These are phyloP conservation scores for Mucor velutinosus DNA, from an alignment of 371 early-diverging fungal species.

Conservation along the genomic window DNA sequence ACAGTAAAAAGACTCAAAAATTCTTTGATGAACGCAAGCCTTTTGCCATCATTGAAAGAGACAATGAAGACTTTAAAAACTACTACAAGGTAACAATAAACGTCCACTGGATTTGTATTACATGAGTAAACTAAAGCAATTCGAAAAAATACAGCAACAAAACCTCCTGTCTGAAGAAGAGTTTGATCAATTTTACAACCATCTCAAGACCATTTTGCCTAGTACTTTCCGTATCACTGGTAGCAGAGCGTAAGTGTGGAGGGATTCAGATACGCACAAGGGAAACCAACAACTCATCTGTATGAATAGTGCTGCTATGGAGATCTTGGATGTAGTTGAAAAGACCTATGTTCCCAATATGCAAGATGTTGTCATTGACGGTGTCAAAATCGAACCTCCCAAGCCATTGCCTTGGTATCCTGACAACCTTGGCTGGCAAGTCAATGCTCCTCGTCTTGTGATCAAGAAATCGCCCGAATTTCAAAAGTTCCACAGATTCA, in stretches of 20 bases:
- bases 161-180: constrained; percentile 82
- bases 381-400: constrained; percentile 73
- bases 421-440: constrained; percentile 87
- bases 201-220: constrained; percentile 75
- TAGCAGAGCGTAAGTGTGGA: constrained; percentile 63
- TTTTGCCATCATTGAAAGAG: constrained; percentile 50
- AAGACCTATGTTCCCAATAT: constrained; percentile 59
- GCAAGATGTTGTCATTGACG: constrained; percentile 66
- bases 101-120: not conserved
- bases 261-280: not conserved
- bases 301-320: constrained; percentile 41
- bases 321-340: constrained; percentile 58
- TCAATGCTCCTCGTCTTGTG: constrained; percentile 67
- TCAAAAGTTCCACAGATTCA: constrained; percentile 86
- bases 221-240: constrained; percentile 94
- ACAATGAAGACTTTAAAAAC: constrained; percentile 69
- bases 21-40: constrained; percentile 27
- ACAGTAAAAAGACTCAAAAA: constrained; percentile 7
- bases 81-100: constrained; percentile 69
- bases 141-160: constrained; percentile 54
- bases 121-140: not conserved
- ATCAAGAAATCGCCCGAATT: constrained; percentile 77
- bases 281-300: too few relatives aligned
- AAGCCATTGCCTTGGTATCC: constrained; percentile 90
- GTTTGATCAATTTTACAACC: constrained; percentile 71